Percentiles rank a stretch among this genome's conserved stretches.
These are phyloP conservation scores for Chalciporus chontae DNA, from an alignment of 768 basidiomycete genomes.

Conservation along the genomic window DNA sequence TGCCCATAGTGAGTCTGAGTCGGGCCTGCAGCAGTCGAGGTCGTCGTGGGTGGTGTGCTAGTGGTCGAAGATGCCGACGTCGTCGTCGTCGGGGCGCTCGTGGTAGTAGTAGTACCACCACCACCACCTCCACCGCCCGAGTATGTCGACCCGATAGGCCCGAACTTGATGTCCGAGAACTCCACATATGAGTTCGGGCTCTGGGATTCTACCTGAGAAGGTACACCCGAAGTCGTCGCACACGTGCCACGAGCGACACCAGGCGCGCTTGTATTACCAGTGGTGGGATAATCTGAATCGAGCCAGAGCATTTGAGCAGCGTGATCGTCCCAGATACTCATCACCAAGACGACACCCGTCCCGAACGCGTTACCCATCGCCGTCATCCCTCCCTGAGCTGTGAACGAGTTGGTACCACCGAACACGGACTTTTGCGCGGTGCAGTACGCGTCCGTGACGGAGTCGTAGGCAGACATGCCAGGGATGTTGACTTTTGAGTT, in stretches of 20 bases:
- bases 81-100: not conserved
- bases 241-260: not conserved
- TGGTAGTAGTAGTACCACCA: not conserved
- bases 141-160: not conserved
- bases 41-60: not conserved
- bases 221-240: not conserved
- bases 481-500: constrained; percentile 48
- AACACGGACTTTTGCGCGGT: too few species aligned
- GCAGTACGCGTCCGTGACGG: constrained; percentile 34
- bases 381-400: too few species aligned
- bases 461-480: constrained; percentile 40
- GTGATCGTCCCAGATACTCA: too few species aligned
- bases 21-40: not conserved
- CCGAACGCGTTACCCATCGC: too few species aligned
- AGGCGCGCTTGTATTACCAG: too few species aligned
- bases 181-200: not conserved
- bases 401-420: too few species aligned
- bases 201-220: not conserved
- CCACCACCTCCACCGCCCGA: not conserved
- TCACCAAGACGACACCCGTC: too few species aligned
- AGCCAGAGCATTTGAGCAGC: too few species aligned
- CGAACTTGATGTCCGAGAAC: not conserved
- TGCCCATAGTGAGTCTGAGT: not conserved
- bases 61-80: not conserved
- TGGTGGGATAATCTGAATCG: too few species aligned